These are phyloP conservation scores for Alternaria brassicicola DNA, from an alignment of 2,329 filamentous ascomycete species.

Conservation along the genomic window DNA sequence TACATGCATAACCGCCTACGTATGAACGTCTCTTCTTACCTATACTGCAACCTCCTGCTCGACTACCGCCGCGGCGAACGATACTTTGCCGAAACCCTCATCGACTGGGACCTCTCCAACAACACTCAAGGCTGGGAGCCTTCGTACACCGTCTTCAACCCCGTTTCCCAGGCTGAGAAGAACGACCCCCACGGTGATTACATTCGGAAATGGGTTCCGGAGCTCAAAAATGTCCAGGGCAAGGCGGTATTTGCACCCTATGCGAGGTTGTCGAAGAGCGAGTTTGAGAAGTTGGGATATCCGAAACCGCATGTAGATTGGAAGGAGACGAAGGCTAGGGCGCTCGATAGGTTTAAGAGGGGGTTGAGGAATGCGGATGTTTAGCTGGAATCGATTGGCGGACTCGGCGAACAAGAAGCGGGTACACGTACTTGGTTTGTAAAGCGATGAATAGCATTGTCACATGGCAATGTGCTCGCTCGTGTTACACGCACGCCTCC, in stretches of 20 bases:
- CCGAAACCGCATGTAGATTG: constrained; percentile 55
- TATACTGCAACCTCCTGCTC: constrained; percentile 57
- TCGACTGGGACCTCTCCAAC: constrained; percentile 57
- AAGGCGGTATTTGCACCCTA: constrained; percentile 59
- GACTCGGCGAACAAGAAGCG: too few relatives aligned
- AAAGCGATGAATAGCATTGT: background rate
- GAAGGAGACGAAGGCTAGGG: constrained; percentile 51
- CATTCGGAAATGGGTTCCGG: constrained; percentile 49
- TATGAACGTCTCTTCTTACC: constrained; percentile 58
- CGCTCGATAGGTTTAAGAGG: constrained; percentile 52
- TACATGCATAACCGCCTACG: constrained; percentile 61
- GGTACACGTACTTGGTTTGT: too few relatives aligned
- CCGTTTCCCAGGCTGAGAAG: constrained; percentile 47
- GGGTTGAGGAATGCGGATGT: constrained; percentile 50
- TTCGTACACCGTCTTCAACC: constrained; percentile 57
- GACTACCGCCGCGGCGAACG: constrained; percentile 58
- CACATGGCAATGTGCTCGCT: too few relatives aligned
- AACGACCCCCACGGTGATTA: constrained; percentile 49
- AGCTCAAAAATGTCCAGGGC: constrained; percentile 49
- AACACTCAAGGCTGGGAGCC: constrained; percentile 62
- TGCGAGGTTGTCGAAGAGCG: constrained; percentile 51
- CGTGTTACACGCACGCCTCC: too few relatives aligned
- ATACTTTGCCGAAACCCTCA: constrained; percentile 58
- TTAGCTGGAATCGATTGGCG: background rate
- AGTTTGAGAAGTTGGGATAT: constrained; percentile 57